Evolutionary conservation across 1,284 basidiomycete genomes (phyloP), one percentile per base, ranked within the genome.

Genomic region (Apiotrichum gracile): DNA sequence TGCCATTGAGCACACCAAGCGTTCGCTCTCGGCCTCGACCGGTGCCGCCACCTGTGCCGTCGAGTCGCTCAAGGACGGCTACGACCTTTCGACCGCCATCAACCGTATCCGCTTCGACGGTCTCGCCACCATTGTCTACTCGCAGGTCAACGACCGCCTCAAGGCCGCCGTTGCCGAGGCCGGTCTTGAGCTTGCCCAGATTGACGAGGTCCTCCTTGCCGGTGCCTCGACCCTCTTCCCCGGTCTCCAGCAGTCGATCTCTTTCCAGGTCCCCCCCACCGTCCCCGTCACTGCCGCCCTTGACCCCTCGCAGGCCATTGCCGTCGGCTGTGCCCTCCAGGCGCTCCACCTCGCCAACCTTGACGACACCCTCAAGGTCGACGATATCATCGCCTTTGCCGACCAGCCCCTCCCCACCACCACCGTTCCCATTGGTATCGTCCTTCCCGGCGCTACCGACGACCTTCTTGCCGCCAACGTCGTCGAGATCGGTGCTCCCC

Each of bases 21-120:
- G 92, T 61, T 92, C 91, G 0, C 80, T 98, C 59, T 87, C 85
- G 47, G 94, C 94, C 0, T 88, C 87, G 35, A 82, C 87, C 16
- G 87, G 88, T 39, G 85, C 88, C 5, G 93, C 93, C 6, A 90
- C 88, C 19, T 93, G 91, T 77, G 79, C 78, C 39, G 88, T 98
- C 62, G 93, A 98, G 78, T 90, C 87, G 2, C 81, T 98, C 61
- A 94, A 96, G 73, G 93, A 96, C 60, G 94, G 96, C 12, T 72
- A 89, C 51, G 96, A 98, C 77, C 92, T 88, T 68, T 92, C 88
- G 13, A 86, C 86, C 10, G 83, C 85, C n/a, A 85, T 98, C 78
- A 97, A 97, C 77, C 83, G 91, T 43, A 82, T 94, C 76, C 84
- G 94, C 33, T 96, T 97, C 77, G 92, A 97, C 73, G 83, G 96